Evolutionary conservation across 108 stramenopile species (phyloP), one percentile per base, ranked within the genome.

Genomic region (Pseudonitzschia pungens): DNA sequence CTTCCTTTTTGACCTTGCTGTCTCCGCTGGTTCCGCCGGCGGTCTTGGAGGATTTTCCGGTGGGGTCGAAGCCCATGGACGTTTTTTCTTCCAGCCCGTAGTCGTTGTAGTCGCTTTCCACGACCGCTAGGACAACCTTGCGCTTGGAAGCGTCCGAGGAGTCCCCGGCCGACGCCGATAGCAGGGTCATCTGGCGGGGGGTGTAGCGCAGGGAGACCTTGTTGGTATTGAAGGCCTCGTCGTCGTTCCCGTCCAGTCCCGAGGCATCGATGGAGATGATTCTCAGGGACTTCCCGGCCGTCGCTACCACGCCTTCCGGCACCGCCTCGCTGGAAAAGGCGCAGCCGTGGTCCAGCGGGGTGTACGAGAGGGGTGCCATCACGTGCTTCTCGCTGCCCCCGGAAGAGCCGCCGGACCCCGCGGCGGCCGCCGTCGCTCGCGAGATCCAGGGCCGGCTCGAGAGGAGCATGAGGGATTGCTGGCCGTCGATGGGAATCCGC

Each of bases 21-120:
- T 62, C 60, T 16, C 26, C 4, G 15, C 4, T 26, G 15, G 6
- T 12, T 18, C 28, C 32, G 10, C 36, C 22, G 20, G 16, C 4
- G 12, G 27, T 26, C 57, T 58, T 58, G 57, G 27, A 31, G n/a
- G 72, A 74, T 2, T 60, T 65, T 58, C 85, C 89, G 32, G 83
- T 81, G 14, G 74, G 72, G 80, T 92, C 93, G 65, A 90, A 91
- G 24, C 87, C 91, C 81, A 94, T 82, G 10, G 85, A 75, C 29
- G 76, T 85, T 69, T 93, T 91, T 24, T 91, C 92, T 45, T 89
- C 90, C 32, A 81, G 71, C 27, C 89, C 93, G 73, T 81, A 94
- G 56, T 95, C 96, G 80, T 98, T 97, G 67, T 87, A 88, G 76
- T 99, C 99, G 60, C 92, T 85, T 77, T 99, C 99, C 26, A 98